These are phyloP conservation scores for Oryza meridionalis DNA, from an alignment of 176 grass and related monocot species.

Conservation along the genomic window DNA sequence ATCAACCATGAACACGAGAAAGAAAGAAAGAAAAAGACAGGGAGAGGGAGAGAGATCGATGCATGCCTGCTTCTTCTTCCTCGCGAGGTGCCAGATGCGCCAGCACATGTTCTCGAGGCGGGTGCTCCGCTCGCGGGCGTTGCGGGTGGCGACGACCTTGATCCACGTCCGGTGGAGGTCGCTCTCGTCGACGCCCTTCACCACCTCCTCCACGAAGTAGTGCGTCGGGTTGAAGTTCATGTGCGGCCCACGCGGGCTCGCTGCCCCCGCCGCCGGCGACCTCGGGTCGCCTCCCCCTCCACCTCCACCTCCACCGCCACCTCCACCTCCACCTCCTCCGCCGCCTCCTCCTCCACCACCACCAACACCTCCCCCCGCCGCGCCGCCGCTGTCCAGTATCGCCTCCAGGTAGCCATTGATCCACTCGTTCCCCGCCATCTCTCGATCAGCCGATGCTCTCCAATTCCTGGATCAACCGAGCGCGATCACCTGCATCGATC, in stretches of 20 bases:
- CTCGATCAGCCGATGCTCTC: too few relatives aligned
- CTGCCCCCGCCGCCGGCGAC: slow-evolving; percentile 33
- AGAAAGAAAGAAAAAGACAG: background rate
- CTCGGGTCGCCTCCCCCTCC: slow-evolving; percentile 19
- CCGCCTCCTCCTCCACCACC: background rate
- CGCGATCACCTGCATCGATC: background rate
- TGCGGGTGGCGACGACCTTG: slow-evolving; percentile 97
- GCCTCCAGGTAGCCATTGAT: slow-evolving; percentile 98
- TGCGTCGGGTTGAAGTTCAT: slow-evolving; percentile 82
- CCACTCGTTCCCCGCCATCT: slow-evolving; percentile 91
- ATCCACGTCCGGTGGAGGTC: slow-evolving; percentile 98
- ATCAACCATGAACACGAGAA: background rate
- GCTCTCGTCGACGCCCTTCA: slow-evolving; percentile 92
- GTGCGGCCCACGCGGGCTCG: slow-evolving; percentile 57
- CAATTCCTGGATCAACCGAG: background rate
- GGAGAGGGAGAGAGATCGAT: background rate
- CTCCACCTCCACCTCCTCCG: background rate
- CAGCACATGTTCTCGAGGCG: slow-evolving; percentile 99
- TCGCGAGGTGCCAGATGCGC: slow-evolving; percentile 97
- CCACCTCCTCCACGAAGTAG: slow-evolving; percentile 99
- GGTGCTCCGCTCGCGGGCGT: slow-evolving; percentile 75
- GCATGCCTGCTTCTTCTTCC: slow-evolving; percentile 93
- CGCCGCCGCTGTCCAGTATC: slow-evolving; percentile 76
- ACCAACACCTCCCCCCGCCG: slow-evolving; percentile 29
- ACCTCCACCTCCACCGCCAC: background rate